phyloP scores from a whole-genome alignment of 2,329 filamentous ascomycete species.

The Aureobasidium melanogenum region DNA sequence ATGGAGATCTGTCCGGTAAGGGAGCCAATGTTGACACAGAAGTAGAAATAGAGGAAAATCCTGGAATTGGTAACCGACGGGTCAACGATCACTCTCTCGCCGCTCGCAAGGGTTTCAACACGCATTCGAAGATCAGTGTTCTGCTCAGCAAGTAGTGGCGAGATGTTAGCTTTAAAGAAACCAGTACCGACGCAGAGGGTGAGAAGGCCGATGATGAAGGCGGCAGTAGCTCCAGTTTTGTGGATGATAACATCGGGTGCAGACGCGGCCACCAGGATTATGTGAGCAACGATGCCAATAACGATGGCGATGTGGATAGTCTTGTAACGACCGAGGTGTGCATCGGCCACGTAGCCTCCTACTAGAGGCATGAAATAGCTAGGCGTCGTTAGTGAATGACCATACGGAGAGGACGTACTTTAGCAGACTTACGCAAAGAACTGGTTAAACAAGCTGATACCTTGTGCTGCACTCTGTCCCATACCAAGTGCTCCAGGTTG shows the following conservation, averaged over 20 bases:
- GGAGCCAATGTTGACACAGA: slow-evolving; percentile 62
- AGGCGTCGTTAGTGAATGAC: background rate
- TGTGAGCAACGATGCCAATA: slow-evolving; percentile 30
- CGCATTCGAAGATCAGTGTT: slow-evolving; percentile 31
- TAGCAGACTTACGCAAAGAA: slow-evolving; percentile 44
- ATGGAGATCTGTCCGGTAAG: slow-evolving; percentile 55
- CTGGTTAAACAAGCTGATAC: slow-evolving; percentile 45
- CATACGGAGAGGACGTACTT: background rate
- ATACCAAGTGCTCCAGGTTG: slow-evolving; percentile 50
- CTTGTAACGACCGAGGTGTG: slow-evolving; percentile 32
- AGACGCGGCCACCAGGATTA: slow-evolving; percentile 24
- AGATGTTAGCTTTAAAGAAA: slow-evolving; percentile 67
- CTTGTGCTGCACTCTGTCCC: slow-evolving; percentile 45
- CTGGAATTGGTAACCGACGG: slow-evolving; percentile 37
- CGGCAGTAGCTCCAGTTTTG: slow-evolving; percentile 27
- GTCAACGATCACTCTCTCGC: slow-evolving; percentile 38
- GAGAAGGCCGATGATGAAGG: slow-evolving; percentile 33
- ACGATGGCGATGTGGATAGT: slow-evolving; percentile 31
- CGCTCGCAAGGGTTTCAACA: slow-evolving; percentile 29
- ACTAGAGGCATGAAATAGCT: slow-evolving; percentile 14
- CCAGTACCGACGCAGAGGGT: slow-evolving; percentile 36
- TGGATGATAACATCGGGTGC: slow-evolving; percentile 21
- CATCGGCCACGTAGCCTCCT: slow-evolving; percentile 35
- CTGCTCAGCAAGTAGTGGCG: slow-evolving; percentile 39
- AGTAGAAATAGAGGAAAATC: slow-evolving; percentile 55